Conservation (phyloP, 1,139 yeast species). For the Nakaseomyces sp. region DNA sequence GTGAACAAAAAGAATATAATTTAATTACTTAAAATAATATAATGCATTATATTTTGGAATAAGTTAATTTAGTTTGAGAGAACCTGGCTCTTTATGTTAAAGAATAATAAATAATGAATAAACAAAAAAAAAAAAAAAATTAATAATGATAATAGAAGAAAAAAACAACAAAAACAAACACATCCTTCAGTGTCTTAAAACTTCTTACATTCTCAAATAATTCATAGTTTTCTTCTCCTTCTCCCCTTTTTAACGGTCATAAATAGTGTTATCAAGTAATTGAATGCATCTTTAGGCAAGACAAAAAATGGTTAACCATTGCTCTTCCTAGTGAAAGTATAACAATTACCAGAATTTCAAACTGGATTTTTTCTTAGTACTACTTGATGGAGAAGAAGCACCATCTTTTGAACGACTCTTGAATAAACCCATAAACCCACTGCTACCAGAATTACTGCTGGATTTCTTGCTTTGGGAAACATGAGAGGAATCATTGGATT, state of each 20-base stretch:
- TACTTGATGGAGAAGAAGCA: constrained; percentile 3
- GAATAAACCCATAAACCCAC: constrained; percentile 2
- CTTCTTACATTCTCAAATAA: too few species aligned
- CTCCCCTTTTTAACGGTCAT: too few species aligned
- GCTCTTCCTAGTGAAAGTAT: not conserved
- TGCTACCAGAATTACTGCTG: not conserved
- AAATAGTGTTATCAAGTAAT: not conserved
- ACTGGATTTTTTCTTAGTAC: not conserved
- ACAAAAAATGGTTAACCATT: too few species aligned
- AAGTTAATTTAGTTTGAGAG: too few species aligned
- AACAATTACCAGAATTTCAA: not conserved
- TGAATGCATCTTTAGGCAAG: not conserved
- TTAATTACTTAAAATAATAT: too few species aligned
- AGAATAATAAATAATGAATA: not conserved
- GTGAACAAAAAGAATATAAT: too few species aligned
- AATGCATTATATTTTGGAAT: too few species aligned
- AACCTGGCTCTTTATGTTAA: not conserved
- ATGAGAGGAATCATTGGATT: constrained; percentile 14
- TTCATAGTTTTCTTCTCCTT: too few species aligned
- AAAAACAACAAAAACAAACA: not conserved
- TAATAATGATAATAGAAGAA: not conserved
- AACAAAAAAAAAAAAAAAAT: not conserved
- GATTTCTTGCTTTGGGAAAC: constrained; percentile 1
- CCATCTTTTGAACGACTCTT: constrained; percentile 3
- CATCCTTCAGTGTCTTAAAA: too few species aligned